Percentiles rank a stretch among this genome's conserved stretches.
Evolutionary conservation across 306 rosid genomes (phyloP).

Genomic region (Cicer chorassanicum): DNA sequence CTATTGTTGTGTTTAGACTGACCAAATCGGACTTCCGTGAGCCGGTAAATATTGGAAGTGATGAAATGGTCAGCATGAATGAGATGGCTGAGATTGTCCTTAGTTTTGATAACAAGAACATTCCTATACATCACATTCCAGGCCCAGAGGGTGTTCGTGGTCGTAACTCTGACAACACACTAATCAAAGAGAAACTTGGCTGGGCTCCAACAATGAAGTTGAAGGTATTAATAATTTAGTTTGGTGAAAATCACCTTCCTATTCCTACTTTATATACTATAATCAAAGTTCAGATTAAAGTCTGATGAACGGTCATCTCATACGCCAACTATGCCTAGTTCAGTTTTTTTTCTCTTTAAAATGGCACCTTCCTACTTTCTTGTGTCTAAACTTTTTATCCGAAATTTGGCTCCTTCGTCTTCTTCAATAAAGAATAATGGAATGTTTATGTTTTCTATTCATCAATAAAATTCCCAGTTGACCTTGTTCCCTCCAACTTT

Average conservation of each 20-base stretch:
- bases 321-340: background rate
- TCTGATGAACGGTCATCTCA: background rate
- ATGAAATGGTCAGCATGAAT: conserved; percentile 99
- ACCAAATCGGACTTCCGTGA: conserved; percentile 96
- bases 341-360: conserved; percentile 6
- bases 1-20: conserved; percentile 59
- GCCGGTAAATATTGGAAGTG: conserved; percentile 99
- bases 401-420: background rate
- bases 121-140: conserved; percentile 92
- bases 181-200: conserved; percentile 97
- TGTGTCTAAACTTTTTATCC: background rate
- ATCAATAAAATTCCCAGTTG: background rate
- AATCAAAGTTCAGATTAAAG: background rate
- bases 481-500: background rate
- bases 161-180: conserved; percentile 95
- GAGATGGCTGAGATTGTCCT: conserved; percentile 97
- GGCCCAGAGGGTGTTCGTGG: conserved; percentile 99
- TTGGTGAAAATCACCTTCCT: conserved; percentile 1
- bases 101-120: conserved; percentile 83
- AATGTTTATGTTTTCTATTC: conserved; percentile 14
- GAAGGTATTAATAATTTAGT: conserved; percentile 64
- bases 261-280: conserved; percentile 16
- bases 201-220: conserved; percentile 98
- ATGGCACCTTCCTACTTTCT: background rate
- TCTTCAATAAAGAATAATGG: conserved; percentile 1